Base-by-base conservation (phyloP, 2,329 filamentous ascomycete species). In the Beauveria rudraprayagi region DNA sequence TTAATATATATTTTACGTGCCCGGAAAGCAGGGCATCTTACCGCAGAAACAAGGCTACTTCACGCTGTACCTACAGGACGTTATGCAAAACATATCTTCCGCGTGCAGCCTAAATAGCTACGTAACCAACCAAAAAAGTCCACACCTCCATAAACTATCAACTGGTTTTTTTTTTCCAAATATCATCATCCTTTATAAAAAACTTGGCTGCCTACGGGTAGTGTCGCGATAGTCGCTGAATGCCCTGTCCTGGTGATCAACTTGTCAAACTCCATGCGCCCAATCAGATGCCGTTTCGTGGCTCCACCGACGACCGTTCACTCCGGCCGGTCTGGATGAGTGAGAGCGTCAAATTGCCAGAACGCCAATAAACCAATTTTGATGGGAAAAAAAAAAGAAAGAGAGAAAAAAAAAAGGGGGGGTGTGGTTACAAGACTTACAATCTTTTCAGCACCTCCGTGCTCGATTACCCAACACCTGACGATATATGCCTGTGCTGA, bases 201-300 rank as follows among this genome's bases (percentile, higher is more conserved):
- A 14, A 14, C 16, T 16, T 37, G 34, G 34, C 34, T 37, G 34
- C 34, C 34, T 6, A 37, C 11, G 34, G 34, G 34, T 37, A 37
- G 34, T 16, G 34, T 37, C 34, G 14, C 10, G 11, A 16, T 37
- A 46, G 28, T 34, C 37, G 30, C 30, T n/a, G 43, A 3, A 6
- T 51, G 46, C 51, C 46, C 11, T 52, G 56, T 28, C 47, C 56
- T 52, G 34, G 56, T 59, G 56, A 59, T 59, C 40, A 59, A 51
- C 37, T 34, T 34, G 30, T 41, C 30, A 17, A 44, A n/a, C 16
- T 17, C 56, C 5, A 7, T n/a, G 9, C 7, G 22, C 40, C 57
- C 57, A 60, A 60, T 60, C 57, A 60, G 41, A 60, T 54, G 50
- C 50, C 26, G 16, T 22, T 53, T 22, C 37, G 43, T 8, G 52